Evolutionary conservation across 2,329 filamentous ascomycete genomes (phyloP), one percentile per base, ranked within the genome.

Genomic region (Aureobasidium sp.): DNA sequence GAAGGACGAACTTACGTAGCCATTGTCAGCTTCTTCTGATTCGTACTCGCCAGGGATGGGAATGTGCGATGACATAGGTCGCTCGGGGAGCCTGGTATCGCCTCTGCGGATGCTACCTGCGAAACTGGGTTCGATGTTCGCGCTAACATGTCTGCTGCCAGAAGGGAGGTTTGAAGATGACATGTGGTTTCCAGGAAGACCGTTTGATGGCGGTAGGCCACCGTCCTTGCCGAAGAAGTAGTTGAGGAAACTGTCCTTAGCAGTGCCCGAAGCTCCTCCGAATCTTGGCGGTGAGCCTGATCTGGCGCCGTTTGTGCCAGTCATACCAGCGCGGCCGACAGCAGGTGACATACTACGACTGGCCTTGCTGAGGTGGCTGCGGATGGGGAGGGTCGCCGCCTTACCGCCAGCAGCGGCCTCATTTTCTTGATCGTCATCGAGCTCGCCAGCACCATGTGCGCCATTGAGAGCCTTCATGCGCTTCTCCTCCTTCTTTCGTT

Each of bases 151-250:
- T 67, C 91, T 81, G 67, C 75, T 77, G 14, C 74, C 76, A 40
- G 67, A 64, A 11, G 70, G 71, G 70, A 72, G 68, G 29, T 29
- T n/a, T 22, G 67, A 63, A 9, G 72, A 72, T 35, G 70, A 61
- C 39, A 64, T 66, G 33, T 19, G 8, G 50, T 56, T 50, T 33
- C 44, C 58, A 44, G 52, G 37, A 5, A 53, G 2, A 33, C 53
- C 53, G 17, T 27, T 33, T 22, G 58, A 47, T 61, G 57, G 73
- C 76, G 49, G 78, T 70, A 80, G 75, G 42, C 83, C 80, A 50
- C 90, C 90, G 64, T 99, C 94, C 73, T 99, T 97, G 69, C 94
- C 92, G 70, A 99, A 99, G 77, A 99, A 99, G 76, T 99, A 99
- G 76, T 93, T 97, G 65, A 99, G 76, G 79, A 99, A 99, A 0